Conservation (phyloP, 345 rosid genomes). For the Brassica incana region DNA sequence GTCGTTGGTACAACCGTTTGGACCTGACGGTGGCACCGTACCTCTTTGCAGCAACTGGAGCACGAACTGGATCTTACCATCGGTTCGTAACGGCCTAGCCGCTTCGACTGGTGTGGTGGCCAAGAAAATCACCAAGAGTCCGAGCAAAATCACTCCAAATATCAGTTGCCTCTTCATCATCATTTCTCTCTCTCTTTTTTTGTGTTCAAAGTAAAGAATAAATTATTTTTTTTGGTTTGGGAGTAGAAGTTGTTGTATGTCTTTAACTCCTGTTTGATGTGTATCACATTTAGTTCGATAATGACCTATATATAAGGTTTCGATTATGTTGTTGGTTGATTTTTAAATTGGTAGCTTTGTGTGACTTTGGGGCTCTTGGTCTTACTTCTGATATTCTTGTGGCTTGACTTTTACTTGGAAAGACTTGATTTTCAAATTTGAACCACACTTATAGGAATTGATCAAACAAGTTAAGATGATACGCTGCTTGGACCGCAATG, state of each 20-base stretch:
- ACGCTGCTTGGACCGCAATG: slow-evolving; percentile 37
- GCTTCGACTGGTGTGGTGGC: slow-evolving; percentile 27
- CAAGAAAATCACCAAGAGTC: slow-evolving; percentile 22
- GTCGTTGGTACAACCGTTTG: slow-evolving; percentile 29
- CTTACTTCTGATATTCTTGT: slow-evolving; percentile 24
- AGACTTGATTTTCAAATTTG: slow-evolving; percentile 37
- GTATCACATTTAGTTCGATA: slow-evolving; percentile 5
- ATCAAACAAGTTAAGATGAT: slow-evolving; percentile 38
- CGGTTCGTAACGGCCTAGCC: slow-evolving; percentile 26
- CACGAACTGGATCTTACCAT: slow-evolving; percentile 28
- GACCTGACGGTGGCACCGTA: slow-evolving; percentile 9
- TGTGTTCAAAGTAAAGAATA: neutral
- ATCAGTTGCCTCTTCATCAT: slow-evolving; percentile 35
- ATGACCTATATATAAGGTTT: slow-evolving; percentile 24
- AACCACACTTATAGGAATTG: slow-evolving; percentile 28
- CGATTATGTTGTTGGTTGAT: slow-evolving; percentile 19
- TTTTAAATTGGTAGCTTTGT: slow-evolving; percentile 14
- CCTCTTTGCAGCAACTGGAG: slow-evolving; percentile 34
- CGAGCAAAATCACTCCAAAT: slow-evolving; percentile 24
- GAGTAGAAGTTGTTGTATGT: slow-evolving; percentile 24
- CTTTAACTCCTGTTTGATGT: slow-evolving; percentile 28
- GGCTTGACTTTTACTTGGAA: slow-evolving; percentile 40
- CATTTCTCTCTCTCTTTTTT: neutral
- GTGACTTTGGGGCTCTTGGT: slow-evolving; percentile 20
- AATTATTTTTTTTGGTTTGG: neutral